Conservation (phyloP, 2,329 filamentous ascomycete genomes). For the Phoma sp. region DNA sequence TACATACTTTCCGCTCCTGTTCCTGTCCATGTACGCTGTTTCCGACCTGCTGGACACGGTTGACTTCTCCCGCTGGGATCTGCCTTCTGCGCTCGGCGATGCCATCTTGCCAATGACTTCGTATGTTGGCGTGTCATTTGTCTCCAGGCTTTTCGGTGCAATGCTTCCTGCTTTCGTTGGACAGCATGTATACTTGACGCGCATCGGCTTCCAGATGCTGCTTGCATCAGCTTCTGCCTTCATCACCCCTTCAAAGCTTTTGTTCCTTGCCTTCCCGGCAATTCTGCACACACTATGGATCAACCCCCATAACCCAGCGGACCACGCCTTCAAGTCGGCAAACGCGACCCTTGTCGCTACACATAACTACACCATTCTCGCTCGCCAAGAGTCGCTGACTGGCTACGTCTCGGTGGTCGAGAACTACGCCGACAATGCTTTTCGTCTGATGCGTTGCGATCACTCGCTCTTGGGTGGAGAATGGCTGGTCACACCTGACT, state of each 20-base stretch:
- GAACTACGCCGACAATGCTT: constrained; percentile 68
- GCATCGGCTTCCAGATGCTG: constrained; percentile 74
- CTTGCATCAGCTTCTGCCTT: constrained; percentile 71
- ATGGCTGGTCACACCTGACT: constrained; percentile 70
- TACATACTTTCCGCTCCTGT: constrained; percentile 67
- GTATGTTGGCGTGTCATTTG: constrained; percentile 68
- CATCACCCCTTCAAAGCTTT: constrained; percentile 71
- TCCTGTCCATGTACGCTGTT: constrained; percentile 50
- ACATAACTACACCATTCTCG: constrained; percentile 77
- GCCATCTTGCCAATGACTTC: constrained; percentile 70
- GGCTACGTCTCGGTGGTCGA: constrained; percentile 94
- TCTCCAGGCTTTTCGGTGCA: constrained; percentile 52
- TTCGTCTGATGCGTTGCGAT: constrained; percentile 87
- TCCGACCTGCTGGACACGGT: constrained; percentile 66
- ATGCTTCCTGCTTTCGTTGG: constrained; percentile 64
- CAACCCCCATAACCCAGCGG: constrained; percentile 76
- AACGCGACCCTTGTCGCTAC: constrained; percentile 68
- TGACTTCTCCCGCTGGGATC: constrained; percentile 62
- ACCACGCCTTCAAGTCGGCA: constrained; percentile 65
- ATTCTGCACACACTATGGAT: constrained; percentile 73
- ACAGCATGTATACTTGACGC: constrained; percentile 68
- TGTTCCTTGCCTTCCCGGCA: constrained; percentile 74
- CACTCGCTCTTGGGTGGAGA: constrained; percentile 93
- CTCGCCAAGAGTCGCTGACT: constrained; percentile 83
- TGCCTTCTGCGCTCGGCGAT: constrained; percentile 67